These are phyloP conservation scores for Candida parachauliodes DNA, from an alignment of 805 yeast species.

Conservation along the genomic window DNA sequence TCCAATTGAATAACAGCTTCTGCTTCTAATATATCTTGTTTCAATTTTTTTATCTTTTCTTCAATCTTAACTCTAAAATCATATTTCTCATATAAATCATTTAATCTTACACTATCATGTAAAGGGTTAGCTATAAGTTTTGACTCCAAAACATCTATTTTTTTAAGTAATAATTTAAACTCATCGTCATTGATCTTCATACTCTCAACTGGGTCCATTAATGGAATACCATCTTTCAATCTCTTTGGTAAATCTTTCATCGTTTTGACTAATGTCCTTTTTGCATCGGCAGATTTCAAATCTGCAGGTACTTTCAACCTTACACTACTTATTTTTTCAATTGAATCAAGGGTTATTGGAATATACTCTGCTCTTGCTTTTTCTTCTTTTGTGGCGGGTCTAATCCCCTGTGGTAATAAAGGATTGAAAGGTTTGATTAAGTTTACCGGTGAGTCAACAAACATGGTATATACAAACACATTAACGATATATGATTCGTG, in stretches of 20 bases:
- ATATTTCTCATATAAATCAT: constrained; percentile 63
- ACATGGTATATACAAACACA: constrained; percentile 76
- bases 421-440: constrained; percentile 76
- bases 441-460: constrained; percentile 79
- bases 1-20: constrained; percentile 92
- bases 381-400: constrained; percentile 77
- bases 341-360: constrained; percentile 80
- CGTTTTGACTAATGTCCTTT: constrained; percentile 64
- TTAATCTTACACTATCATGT: constrained; percentile 55
- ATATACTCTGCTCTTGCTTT: constrained; percentile 69
- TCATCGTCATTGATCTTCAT: constrained; percentile 89
- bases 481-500: constrained; percentile 88
- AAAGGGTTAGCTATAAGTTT: constrained; percentile 70
- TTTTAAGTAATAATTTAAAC: constrained; percentile 66
- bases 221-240: constrained; percentile 88
- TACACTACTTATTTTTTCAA: constrained; percentile 71
- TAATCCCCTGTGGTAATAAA: constrained; percentile 78
- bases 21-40: constrained; percentile 71
- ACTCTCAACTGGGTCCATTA: constrained; percentile 82
- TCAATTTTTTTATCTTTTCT: constrained; percentile 54
- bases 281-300: constrained; percentile 52
- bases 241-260: constrained; percentile 76
- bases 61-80: constrained; percentile 60
- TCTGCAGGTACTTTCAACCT: constrained; percentile 80
- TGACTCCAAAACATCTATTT: constrained; percentile 77